phyloP scores from a whole-genome alignment of 2,329 filamentous ascomycete genomes.

The Microsporum ferrugineum region DNA sequence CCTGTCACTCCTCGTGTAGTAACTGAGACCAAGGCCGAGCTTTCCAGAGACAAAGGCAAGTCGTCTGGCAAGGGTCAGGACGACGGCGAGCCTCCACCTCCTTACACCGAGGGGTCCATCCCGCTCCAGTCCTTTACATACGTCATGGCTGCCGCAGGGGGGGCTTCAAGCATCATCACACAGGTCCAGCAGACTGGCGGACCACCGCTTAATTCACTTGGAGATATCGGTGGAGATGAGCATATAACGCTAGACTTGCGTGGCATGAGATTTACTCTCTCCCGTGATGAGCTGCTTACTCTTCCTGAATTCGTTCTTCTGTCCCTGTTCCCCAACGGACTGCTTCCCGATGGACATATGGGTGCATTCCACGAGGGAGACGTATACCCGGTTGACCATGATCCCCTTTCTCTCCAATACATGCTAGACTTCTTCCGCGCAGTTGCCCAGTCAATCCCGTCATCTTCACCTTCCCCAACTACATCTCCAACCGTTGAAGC shows the following conservation, averaged over 20 bases:
- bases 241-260: constrained; percentile 84
- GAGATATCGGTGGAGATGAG: constrained; percentile 59
- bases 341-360: constrained; percentile 93
- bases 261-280: constrained; percentile 74
- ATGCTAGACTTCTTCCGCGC: constrained; percentile 98
- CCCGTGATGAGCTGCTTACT: constrained; percentile 86
- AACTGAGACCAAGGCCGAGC: constrained; percentile 71
- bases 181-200: constrained; percentile 88
- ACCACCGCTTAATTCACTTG: constrained; percentile 76
- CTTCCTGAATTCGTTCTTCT: constrained; percentile 93
- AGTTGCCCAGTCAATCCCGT: constrained; percentile 82
- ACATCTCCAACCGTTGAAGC: constrained; percentile 48
- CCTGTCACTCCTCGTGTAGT: constrained; percentile 40
- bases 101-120: constrained; percentile 78
- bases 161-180: constrained; percentile 96
- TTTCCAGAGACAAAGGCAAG: constrained; percentile 64
- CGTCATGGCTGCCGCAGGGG: constrained; percentile 95
- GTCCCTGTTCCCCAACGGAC: constrained; percentile 96
- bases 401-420: constrained; percentile 89
- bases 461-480: constrained; percentile 55
- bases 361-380: constrained; percentile 86
- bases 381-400: constrained; percentile 95
- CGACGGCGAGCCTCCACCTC: constrained; percentile 87
- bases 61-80: constrained; percentile 55
- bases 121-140: constrained; percentile 87